Evolutionary conservation across 768 basidiomycete genomes (phyloP), one percentile per base, ranked within the genome.

Genomic region (Lactarius hatsudake): DNA sequence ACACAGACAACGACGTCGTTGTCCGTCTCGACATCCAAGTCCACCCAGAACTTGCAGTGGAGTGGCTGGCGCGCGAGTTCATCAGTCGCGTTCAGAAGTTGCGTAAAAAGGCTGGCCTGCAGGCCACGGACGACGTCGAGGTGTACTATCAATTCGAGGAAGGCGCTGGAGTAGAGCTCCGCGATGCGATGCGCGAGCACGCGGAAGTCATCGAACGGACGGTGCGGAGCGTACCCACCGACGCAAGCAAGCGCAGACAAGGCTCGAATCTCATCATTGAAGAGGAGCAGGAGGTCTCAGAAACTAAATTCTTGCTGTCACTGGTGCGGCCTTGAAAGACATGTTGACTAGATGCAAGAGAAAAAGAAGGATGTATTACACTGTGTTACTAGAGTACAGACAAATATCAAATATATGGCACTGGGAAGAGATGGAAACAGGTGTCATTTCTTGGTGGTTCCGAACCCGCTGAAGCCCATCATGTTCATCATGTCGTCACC

Each of bases 381-480:
- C 73, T 72, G 63, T 76, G 68, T 72, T 72, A 68, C 72, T 72
- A 68, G 71, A 67, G 62, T 75, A 75, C 71, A 72, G 68, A 72
- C 71, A 72, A 67, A 73, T 59, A 67, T 64, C 43, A 58, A 62
- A 61, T 36, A 43, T 57, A 57, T 18, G n/a, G 61, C 61, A 51
- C n/a, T 32, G 12, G 54, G 18, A 32, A 28, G 28, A 38, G 36
- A 38, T 38, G 36, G 9, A 10, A 34, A 34, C 34, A 1, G 9
- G 15, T 2, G 2, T 84, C 76, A 93, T 76, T 89, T 92, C 79
- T 94, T 94, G n/a, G 86, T 85, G 32, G 90, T 81, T 48, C 93
- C 93, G 74, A 97, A 97, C 1, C 93, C 93, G 56, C 86, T 88
- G 75, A 97, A 97, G 40, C 95, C 95, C 94, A 96, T 96, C 79